A percentile compares a stretch with the other conserved stretches of the same genome.
phyloP scores from a whole-genome alignment of 1,284 basidiomycete species.

The Pholiota adiposa region DNA sequence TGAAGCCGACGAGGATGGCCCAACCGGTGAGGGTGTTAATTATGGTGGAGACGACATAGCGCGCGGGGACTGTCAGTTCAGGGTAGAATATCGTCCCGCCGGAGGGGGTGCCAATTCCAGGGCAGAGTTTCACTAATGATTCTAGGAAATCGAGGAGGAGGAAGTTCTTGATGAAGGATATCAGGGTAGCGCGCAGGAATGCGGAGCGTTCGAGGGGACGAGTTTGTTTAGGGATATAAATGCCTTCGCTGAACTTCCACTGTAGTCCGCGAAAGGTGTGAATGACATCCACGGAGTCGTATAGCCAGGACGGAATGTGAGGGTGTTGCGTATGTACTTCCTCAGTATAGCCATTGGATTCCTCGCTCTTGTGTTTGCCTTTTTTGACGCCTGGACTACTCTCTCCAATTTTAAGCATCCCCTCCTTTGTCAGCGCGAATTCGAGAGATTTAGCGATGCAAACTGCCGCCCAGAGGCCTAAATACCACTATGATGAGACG shows the following conservation, averaged over 20 bases:
- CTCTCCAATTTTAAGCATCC: constrained; percentile 64
- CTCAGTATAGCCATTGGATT: constrained; percentile 23
- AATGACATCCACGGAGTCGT: constrained; percentile 62
- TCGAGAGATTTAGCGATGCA: constrained; percentile 58
- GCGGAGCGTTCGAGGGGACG: constrained; percentile 51
- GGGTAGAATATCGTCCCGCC: constrained; percentile 71
- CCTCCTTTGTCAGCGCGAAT: constrained; percentile 54
- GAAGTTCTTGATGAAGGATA: constrained; percentile 54
- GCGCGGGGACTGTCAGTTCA: constrained; percentile 47
- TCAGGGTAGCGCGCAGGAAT: constrained; percentile 57
- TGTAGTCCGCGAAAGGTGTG: constrained; percentile 62
- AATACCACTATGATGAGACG: constrained; percentile 3
- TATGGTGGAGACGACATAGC: constrained; percentile 58
- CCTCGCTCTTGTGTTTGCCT: constrained; percentile 33
- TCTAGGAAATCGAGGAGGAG: constrained; percentile 63
- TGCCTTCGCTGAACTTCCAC: constrained; percentile 65
- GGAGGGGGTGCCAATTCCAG: constrained; percentile 58
- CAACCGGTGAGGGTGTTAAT: constrained; percentile 64
- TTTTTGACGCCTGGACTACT: constrained; percentile 42
- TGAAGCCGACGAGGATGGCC: constrained; percentile 64
- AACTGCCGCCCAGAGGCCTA: constrained; percentile 52
- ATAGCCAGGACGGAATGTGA: constrained; percentile 43
- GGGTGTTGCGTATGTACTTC: constrained; percentile 21
- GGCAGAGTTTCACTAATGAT: constrained; percentile 63
- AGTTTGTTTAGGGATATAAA: constrained; percentile 55